Conservation (phyloP, 2,329 filamentous ascomycete species). For the Trichothecium sympodiale region DNA sequence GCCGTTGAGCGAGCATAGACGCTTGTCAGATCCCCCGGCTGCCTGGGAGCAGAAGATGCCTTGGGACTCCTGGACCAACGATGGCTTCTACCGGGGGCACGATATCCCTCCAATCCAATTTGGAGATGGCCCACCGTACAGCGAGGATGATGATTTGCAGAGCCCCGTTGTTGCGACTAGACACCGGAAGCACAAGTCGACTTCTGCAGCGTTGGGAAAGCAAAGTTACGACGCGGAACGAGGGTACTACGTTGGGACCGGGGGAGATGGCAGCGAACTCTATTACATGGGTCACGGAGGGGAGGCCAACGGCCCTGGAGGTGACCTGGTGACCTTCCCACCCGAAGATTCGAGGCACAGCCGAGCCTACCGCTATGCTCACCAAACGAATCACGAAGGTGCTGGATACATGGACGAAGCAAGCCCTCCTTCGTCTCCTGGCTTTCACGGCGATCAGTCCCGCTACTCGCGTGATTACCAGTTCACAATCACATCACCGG, state of each 20-base stretch:
- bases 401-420: slow-evolving; percentile 42
- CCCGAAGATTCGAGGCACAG: slow-evolving; percentile 51
- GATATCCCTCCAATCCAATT: slow-evolving; percentile 76
- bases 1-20: slow-evolving; percentile 66
- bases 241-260: slow-evolving; percentile 55
- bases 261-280: slow-evolving; percentile 60
- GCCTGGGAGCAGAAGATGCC: slow-evolving; percentile 61
- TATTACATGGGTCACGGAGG: slow-evolving; percentile 62
- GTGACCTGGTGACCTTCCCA: slow-evolving; percentile 72
- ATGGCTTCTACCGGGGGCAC: slow-evolving; percentile 48
- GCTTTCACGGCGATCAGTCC: slow-evolving; percentile 53
- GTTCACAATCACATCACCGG: slow-evolving; percentile 87
- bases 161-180: slow-evolving; percentile 79
- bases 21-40: slow-evolving; percentile 72
- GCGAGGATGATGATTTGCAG: slow-evolving; percentile 89
- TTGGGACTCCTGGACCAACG: slow-evolving; percentile 45
- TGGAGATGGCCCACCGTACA: slow-evolving; percentile 82
- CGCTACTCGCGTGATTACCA: slow-evolving; percentile 87
- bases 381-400: slow-evolving; percentile 31
- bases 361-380: slow-evolving; percentile 28
- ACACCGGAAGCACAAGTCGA: slow-evolving; percentile 77
- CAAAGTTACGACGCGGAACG: slow-evolving; percentile 47
- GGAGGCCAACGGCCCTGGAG: slow-evolving; percentile 65
- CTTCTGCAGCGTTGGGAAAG: slow-evolving; percentile 37
- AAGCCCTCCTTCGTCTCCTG: slow-evolving; percentile 47